A percentile compares a stretch with the other conserved stretches of the same genome.
These are phyloP conservation scores for Hericium rajendrae DNA, from an alignment of 768 basidiomycete genomes.

Conservation along the genomic window DNA sequence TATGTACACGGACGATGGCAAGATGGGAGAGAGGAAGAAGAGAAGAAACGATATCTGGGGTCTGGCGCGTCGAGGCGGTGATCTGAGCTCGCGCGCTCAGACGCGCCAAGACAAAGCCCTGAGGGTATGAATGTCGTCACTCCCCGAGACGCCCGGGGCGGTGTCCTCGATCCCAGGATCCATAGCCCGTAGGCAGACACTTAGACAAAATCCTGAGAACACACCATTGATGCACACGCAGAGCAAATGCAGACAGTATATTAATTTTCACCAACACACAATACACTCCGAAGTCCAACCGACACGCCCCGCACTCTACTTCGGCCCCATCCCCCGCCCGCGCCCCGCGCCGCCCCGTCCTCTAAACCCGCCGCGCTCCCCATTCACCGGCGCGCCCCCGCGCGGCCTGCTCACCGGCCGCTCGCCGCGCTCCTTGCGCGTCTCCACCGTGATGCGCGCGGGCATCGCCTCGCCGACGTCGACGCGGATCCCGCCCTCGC, in stretches of 20 bases:
- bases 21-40: too few species aligned
- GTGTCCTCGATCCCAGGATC: neutral
- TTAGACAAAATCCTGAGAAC: neutral
- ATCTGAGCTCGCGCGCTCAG: too few species aligned
- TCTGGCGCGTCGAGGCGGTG: too few species aligned
- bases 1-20: too few species aligned
- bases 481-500: constrained; percentile 82
- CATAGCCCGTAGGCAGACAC: neutral
- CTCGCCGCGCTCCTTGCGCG: constrained; percentile 87
- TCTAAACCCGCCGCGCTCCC: constrained; percentile 42
- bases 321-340: constrained; percentile 16
- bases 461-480: constrained; percentile 49
- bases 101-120: too few species aligned
- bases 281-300: too few species aligned
- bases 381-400: constrained; percentile 45
- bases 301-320: neutral
- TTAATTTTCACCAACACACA: too few species aligned
- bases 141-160: neutral
- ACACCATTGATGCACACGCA: constrained; percentile 12
- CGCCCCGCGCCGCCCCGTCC: constrained; percentile 36
- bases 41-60: too few species aligned
- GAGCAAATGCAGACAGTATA: neutral
- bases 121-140: too few species aligned
- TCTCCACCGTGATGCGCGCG: constrained; percentile 69
- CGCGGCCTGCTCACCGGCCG: constrained; percentile 54